Conservation (phyloP, 352 stramenopile genomes). For the Pythium rishiriense region DNA sequence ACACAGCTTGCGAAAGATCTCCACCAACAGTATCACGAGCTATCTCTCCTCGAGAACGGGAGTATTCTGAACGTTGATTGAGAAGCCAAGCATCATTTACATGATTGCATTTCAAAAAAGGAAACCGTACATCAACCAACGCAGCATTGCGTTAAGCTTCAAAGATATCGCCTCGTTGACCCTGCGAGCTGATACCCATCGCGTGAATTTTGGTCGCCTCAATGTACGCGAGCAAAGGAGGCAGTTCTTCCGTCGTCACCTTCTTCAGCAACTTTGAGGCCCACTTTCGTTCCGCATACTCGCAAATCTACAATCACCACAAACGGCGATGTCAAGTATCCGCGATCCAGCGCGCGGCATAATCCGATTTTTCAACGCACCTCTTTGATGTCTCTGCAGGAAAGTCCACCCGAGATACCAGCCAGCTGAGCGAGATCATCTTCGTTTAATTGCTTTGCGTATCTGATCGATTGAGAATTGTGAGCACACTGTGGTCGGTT, state of each 20-base stretch:
- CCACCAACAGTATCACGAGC: constrained; percentile 23
- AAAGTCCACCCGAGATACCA: constrained; percentile 78
- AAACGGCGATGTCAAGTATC: background rate
- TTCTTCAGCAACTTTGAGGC: constrained; percentile 89
- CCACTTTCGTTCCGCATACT: constrained; percentile 93
- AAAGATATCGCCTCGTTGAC: constrained; percentile 39
- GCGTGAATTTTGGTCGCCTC: constrained; percentile 75
- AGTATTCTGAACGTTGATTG: constrained; percentile 11
- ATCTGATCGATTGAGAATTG: constrained; percentile 34
- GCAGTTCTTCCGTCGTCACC: constrained; percentile 71
- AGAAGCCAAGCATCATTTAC: background rate
- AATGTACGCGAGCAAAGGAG: constrained; percentile 67
- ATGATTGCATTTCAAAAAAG: constrained; percentile 1
- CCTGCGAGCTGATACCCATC: constrained; percentile 43
- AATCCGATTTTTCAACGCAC: constrained; percentile 27
- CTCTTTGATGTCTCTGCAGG: constrained; percentile 94
- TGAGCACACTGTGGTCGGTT: background rate
- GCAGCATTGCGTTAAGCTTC: constrained; percentile 15
- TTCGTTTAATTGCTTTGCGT: constrained; percentile 86
- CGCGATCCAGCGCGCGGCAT: background rate
- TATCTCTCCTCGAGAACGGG: constrained; percentile 1
- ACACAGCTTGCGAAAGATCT: constrained; percentile 17
- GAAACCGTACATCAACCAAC: background rate
- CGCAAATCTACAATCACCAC: constrained; percentile 69
- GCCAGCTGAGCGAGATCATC: constrained; percentile 82